Evolutionary conservation across 352 stramenopile species (phyloP).

Genomic region (Phytopythium helicoides): DNA sequence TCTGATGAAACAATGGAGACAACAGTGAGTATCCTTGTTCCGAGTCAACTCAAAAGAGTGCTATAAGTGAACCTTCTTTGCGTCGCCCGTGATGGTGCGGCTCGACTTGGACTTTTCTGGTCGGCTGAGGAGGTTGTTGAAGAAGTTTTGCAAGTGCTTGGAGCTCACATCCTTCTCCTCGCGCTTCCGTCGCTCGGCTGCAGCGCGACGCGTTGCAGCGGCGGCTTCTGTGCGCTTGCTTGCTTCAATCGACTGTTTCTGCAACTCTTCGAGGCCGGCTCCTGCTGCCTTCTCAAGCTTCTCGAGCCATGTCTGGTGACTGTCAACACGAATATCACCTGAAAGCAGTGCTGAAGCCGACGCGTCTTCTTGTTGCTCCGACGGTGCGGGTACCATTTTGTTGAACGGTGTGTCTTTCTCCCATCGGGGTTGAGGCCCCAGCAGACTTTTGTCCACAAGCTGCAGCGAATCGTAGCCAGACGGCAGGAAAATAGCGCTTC

Average conservation of each 20-base stretch:
- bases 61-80: constrained; percentile 48
- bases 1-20: constrained; percentile 23
- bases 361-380: constrained; percentile 30
- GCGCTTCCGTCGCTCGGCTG: constrained; percentile 69
- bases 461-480: constrained; percentile 77
- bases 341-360: constrained; percentile 22
- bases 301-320: constrained; percentile 74
- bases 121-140: constrained; percentile 84
- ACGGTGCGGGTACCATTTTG: constrained; percentile 69
- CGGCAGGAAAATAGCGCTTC: constrained; percentile 70
- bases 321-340: constrained; percentile 60
- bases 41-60: constrained; percentile 5
- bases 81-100: constrained; percentile 43
- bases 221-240: constrained; percentile 78
- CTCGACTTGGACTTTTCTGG: constrained; percentile 81
- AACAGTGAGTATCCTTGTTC: not conserved
- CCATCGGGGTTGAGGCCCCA: constrained; percentile 76
- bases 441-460: constrained; percentile 71
- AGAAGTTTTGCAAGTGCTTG: constrained; percentile 86
- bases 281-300: constrained; percentile 81
- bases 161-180: constrained; percentile 85
- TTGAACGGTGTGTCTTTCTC: constrained; percentile 74
- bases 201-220: constrained; percentile 57
- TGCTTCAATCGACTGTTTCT: constrained; percentile 84
- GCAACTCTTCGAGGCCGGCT: constrained; percentile 70